Evolutionary conservation across 331 rosid species (phyloP).

Genomic region (Telfairia occidentalis): DNA sequence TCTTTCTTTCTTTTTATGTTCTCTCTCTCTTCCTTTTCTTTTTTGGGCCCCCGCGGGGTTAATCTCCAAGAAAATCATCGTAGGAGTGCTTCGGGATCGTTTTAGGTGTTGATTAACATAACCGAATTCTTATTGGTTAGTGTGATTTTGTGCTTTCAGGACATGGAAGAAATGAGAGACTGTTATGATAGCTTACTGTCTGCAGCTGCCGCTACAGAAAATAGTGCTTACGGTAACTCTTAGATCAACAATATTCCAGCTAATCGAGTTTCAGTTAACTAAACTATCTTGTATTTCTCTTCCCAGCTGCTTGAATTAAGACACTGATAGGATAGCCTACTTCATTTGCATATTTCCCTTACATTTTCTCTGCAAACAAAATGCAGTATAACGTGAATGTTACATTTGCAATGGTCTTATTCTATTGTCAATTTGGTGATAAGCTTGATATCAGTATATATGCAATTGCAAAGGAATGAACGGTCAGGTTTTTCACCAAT

Average conservation of each 20-base stretch:
- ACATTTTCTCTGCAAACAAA: slow-evolving; percentile 6
- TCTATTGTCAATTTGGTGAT: neutral
- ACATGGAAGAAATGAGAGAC: slow-evolving; percentile 70
- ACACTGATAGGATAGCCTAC: neutral
- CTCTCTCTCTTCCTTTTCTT: neutral
- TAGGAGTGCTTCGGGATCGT: neutral
- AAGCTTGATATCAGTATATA: neutral
- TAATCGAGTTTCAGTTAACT: neutral
- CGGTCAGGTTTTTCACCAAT: neutral
- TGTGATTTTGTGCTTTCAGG: slow-evolving; percentile 31
- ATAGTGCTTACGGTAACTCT: slow-evolving; percentile 75
- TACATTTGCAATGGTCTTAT: neutral
- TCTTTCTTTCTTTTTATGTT: neutral
- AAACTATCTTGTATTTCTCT: neutral
- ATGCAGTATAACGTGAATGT: neutral
- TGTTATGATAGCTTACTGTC: slow-evolving; percentile 93
- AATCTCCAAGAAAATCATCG: neutral
- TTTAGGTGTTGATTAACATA: neutral
- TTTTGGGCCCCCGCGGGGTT: neutral
- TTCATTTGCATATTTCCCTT: neutral
- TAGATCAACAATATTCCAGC: neutral
- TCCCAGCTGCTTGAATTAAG: neutral
- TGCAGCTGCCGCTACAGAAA: slow-evolving; percentile 93
- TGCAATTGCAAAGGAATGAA: neutral
- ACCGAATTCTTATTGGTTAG: slow-evolving; percentile 4